Percentiles rank a stretch among this genome's conserved stretches.
These are phyloP conservation scores for Meripilus lineatus DNA, from an alignment of 1,284 basidiomycete genomes.

Conservation along the genomic window DNA sequence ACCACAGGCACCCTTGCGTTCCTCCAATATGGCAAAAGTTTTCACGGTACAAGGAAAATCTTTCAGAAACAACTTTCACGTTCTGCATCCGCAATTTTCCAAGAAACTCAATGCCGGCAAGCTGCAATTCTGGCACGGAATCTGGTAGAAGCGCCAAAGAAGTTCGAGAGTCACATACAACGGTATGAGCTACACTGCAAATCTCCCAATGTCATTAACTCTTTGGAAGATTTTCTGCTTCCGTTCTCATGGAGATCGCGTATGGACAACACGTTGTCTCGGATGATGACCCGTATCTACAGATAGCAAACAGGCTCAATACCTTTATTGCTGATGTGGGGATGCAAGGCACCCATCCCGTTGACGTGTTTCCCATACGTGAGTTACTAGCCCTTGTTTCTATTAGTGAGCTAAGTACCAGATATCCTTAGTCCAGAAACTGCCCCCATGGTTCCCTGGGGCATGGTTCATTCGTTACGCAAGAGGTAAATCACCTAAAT, in stretches of 20 bases:
- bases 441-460: slow-evolving; percentile 23
- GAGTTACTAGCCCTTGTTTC: not conserved
- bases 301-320: slow-evolving; percentile 7
- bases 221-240: slow-evolving; percentile 23
- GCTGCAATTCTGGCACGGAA: slow-evolving; percentile 1
- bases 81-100: not conserved
- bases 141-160: slow-evolving; percentile 1
- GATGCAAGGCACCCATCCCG: not conserved
- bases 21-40: slow-evolving; percentile 25
- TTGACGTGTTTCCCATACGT: not conserved
- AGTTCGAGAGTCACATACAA: not conserved
- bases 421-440: slow-evolving; percentile 15
- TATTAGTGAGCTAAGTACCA: not conserved
- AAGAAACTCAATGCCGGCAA: slow-evolving; percentile 1
- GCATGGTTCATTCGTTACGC: slow-evolving; percentile 21
- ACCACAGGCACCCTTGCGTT: slow-evolving; percentile 49
- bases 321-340: not conserved
- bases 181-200: slow-evolving; percentile 1
- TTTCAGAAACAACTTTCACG: slow-evolving; percentile 4
- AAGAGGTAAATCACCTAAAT: no score
- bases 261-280: slow-evolving; percentile 26
- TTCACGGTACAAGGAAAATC: slow-evolving; percentile 4
- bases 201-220: no score
- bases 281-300: slow-evolving; percentile 21
- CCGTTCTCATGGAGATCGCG: slow-evolving; percentile 36